Evolutionary conservation across 2,329 filamentous ascomycete genomes (phyloP).

Genomic region (Penicillium occitanis): DNA sequence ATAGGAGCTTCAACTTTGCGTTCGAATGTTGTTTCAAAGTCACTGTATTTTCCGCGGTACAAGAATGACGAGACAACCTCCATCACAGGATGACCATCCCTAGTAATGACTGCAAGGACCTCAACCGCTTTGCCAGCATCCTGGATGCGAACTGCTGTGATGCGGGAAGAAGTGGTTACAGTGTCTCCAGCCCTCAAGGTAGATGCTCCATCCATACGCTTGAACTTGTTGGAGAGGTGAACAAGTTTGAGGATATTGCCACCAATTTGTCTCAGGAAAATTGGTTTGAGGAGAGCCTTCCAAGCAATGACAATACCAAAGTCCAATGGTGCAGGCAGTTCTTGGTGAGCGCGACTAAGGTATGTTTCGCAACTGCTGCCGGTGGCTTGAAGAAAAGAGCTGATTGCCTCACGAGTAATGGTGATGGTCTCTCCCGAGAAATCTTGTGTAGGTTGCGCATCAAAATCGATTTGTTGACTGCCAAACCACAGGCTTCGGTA

Average conservation of each 20-base stretch:
- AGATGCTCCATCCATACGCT: conserved; percentile 92
- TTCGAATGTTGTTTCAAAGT: conserved; percentile 98
- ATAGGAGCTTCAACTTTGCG: conserved; percentile 93
- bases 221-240: conserved; percentile 94
- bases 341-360: background rate
- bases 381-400: conserved; percentile 5
- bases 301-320: conserved; percentile 94
- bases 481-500: conserved; percentile 99
- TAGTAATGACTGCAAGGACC: conserved; percentile 89
- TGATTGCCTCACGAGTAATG: background rate
- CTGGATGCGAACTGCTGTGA: conserved; percentile 96
- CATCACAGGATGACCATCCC: conserved; percentile 84
- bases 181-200: conserved; percentile 93
- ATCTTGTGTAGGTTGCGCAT: background rate
- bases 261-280: conserved; percentile 91
- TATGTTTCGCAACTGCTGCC: conserved; percentile 6
- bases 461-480: conserved; percentile 59
- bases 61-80: conserved; percentile 97
- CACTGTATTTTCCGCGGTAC: conserved; percentile 87
- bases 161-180: conserved; percentile 85
- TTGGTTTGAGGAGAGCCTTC: conserved; percentile 97
- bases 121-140: conserved; percentile 99
- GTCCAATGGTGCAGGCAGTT: conserved; percentile 50
- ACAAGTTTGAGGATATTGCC: conserved; percentile 95
- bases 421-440: background rate